These are phyloP conservation scores for Anastatica hierochuntica DNA, from an alignment of 345 rosid species.

Conservation along the genomic window DNA sequence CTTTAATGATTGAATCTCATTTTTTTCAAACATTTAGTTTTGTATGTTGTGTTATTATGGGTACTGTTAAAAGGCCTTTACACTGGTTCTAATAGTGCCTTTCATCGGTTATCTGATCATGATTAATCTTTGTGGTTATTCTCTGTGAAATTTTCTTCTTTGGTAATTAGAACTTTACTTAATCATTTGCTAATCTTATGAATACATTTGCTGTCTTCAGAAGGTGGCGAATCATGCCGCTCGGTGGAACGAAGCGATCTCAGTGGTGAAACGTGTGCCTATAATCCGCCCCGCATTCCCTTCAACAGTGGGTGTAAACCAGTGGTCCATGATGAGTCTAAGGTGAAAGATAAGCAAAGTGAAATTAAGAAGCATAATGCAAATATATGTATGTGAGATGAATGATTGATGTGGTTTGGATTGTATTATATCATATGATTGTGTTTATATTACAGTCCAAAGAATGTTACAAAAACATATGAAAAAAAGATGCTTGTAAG, in stretches of 20 bases:
- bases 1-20: too few species aligned
- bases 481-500: conserved; percentile 11
- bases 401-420: conserved; percentile 18
- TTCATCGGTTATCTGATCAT: too few species aligned
- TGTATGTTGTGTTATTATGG: too few species aligned
- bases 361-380: neutral
- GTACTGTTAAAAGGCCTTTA: too few species aligned
- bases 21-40: too few species aligned
- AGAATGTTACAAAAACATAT: conserved; percentile 13
- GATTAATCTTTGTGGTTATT: too few species aligned
- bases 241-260: conserved; percentile 81
- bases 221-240: conserved; percentile 48
- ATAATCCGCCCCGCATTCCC: conserved; percentile 65
- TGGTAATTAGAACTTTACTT: neutral
- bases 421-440: conserved; percentile 7
- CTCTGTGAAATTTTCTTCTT: neutral
- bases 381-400: conserved; percentile 6
- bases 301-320: conserved; percentile 40
- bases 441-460: conserved; percentile 2
- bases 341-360: conserved; percentile 1
- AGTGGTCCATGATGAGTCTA: conserved; percentile 80
- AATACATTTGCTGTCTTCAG: too few species aligned
- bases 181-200: neutral
- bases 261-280: conserved; percentile 73
- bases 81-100: too few species aligned